phyloP scores from a whole-genome alignment of 169 alveolate species.

The Plasmodium blacklocki region DNA sequence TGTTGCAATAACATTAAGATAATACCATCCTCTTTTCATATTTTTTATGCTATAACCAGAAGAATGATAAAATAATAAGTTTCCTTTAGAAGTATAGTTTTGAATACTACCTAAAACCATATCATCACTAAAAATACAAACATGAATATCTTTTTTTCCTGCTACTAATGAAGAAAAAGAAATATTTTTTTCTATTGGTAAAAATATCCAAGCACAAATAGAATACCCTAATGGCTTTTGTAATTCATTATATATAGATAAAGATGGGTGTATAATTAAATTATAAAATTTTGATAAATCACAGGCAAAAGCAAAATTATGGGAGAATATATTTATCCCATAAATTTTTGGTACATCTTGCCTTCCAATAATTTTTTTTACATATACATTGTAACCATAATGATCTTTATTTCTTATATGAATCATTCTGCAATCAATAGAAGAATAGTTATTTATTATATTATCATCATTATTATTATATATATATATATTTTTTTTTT shows the following conservation, averaged over 20 bases:
- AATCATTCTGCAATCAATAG: background rate
- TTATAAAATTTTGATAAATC: conserved; percentile 58
- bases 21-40: conserved; percentile 65
- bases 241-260: conserved; percentile 57
- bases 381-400: conserved; percentile 51
- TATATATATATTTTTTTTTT: background rate
- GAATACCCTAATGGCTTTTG: conserved; percentile 38
- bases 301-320: conserved; percentile 31
- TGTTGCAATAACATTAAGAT: conserved; percentile 55
- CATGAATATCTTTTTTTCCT: conserved; percentile 59
- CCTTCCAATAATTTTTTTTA: conserved; percentile 29
- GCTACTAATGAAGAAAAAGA: conserved; percentile 52
- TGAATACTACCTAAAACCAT: conserved; percentile 53
- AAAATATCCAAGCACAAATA: conserved; percentile 44
- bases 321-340: conserved; percentile 47
- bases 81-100: conserved; percentile 23
- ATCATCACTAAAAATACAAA: conserved; percentile 45
- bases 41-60: conserved; percentile 59
- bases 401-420: conserved; percentile 17
- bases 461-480: background rate
- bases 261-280: conserved; percentile 38
- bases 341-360: conserved; percentile 42
- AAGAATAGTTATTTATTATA: background rate
- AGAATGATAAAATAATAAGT: conserved; percentile 27
- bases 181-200: conserved; percentile 49